A percentile compares a stretch with the other conserved stretches of the same genome.
Conservation (phyloP, 1,284 basidiomycete species). For the Moesziomyces sp. region DNA sequence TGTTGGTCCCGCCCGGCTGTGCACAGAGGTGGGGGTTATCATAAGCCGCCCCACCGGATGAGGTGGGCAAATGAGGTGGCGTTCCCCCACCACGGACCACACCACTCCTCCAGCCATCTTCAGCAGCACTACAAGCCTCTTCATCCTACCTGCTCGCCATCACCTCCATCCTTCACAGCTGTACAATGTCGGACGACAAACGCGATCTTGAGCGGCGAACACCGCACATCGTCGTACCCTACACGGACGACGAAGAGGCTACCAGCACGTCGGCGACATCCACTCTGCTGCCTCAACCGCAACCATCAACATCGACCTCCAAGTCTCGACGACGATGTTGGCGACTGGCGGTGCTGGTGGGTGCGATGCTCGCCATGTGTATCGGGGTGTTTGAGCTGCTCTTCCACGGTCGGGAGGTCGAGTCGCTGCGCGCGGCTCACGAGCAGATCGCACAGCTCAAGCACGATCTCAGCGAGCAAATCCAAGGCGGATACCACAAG, state of each 20-base stretch:
- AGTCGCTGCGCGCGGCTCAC: constrained; percentile 16
- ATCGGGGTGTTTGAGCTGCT: constrained; percentile 19
- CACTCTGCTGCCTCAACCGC: constrained; percentile 9
- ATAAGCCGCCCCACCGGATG: not conserved
- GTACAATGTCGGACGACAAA: constrained; percentile 8
- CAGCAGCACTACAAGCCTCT: not conserved
- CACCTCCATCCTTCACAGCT: not conserved
- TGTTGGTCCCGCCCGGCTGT: no score
- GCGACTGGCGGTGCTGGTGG: constrained; percentile 2
- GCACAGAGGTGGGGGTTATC: not conserved
- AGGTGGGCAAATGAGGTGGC: not conserved
- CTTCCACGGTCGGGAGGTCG: constrained; percentile 28
- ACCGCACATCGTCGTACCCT: constrained; percentile 20
- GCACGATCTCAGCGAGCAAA: constrained; percentile 2
- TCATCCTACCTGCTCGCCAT: not conserved
- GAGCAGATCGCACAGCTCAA: constrained; percentile 14
- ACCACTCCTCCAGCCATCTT: not conserved
- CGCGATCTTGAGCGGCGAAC: not conserved
- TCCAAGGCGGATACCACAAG: constrained; percentile 8
- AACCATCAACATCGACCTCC: not conserved
- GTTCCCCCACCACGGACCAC: no score
- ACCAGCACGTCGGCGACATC: not conserved
- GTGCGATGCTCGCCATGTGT: constrained; percentile 13
- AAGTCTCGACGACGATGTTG: constrained; percentile 1
- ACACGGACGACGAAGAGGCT: constrained; percentile 20